A percentile compares a stretch with the other conserved stretches of the same genome.
Conservation (phyloP, 768 basidiomycete species). For the Hygrophorus pudorinus region DNA sequence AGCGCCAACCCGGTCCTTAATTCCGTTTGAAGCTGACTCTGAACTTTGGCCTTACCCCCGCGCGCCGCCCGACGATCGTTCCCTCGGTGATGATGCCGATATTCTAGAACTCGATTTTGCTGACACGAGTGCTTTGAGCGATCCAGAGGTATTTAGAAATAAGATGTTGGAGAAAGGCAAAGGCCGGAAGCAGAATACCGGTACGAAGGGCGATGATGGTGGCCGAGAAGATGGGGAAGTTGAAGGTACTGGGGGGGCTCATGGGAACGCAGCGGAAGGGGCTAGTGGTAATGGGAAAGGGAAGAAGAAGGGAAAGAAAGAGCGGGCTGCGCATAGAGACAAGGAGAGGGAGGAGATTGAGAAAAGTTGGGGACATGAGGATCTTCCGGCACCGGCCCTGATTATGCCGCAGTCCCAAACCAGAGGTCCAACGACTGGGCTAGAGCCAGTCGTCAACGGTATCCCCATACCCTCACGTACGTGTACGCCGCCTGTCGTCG, state of each 20-base stretch:
- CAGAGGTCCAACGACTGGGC: background rate
- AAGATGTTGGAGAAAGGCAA: constrained; percentile 19
- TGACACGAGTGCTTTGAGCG: constrained; percentile 64
- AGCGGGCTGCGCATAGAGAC: constrained; percentile 30
- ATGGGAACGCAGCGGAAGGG: constrained; percentile 6
- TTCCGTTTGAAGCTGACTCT: constrained; percentile 55
- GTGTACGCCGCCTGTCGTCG: background rate
- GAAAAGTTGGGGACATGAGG: constrained; percentile 41
- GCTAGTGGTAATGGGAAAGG: constrained; percentile 16
- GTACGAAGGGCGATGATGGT: background rate
- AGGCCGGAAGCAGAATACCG: constrained; percentile 17
- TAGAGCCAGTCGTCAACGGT: background rate
- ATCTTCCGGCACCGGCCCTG: constrained; percentile 29
- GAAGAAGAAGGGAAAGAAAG: constrained; percentile 25
- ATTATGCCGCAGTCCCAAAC: background rate
- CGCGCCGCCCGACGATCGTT: constrained; percentile 28
- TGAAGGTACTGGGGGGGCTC: constrained; percentile 6
- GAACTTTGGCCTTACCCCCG: constrained; percentile 67
- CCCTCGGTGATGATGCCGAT: constrained; percentile 36
- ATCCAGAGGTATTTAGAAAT: constrained; percentile 45
- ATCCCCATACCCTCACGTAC: background rate
- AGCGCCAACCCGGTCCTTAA: constrained; percentile 28
- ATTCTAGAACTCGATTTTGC: constrained; percentile 70
- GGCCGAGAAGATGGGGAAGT: background rate
- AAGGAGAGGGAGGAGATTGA: constrained; percentile 43